Evolutionary conservation across 139 green algal genomes (phyloP), one percentile per base, ranked within the genome.

Genomic region (Desmodesmus armatus): DNA sequence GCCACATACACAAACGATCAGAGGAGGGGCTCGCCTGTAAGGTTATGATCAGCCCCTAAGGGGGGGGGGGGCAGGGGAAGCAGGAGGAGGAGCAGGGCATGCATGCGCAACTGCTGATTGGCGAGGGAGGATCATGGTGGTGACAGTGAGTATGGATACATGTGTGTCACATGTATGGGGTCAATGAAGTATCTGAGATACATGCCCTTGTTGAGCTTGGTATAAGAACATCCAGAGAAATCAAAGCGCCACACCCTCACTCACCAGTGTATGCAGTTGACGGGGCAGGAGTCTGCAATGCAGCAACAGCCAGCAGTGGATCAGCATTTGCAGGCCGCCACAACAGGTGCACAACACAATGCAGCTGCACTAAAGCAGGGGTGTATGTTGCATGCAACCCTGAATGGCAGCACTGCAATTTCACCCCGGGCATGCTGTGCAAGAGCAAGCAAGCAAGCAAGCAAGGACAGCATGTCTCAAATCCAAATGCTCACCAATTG

Each of bases 231-330:
- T 62, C 15, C 51, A 62, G 51, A 13, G 51, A 17, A 13, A 13
- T 13, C 51, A 27, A 17, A 13, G 17, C 15, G 51, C 15, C 51
- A 27, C 51, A 62, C 13, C 47, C 63, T 19, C 63, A 72, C 63
- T 41, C 9, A 75, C 67, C 93, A 96, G 88, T 95, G 90, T 72
- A 98, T 98, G 92, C 95, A 98, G 83, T 87, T 91, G 2, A 98
- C 95, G 3, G 95, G 95, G 89, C 95, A 98, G 2, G 91, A 92
- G 39, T 96, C 92, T 78, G 69, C 70, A 55, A 55, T 21, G 13
- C 9, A 55, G 47, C 7, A 55, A n/a, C n/a, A n/a, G n/a, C n/a
- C n/a, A n/a, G n/a, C n/a, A n/a, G n/a, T n/a, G n/a, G n/a, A n/a
- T n/a, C n/a, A n/a, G n/a, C n/a, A n/a, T n/a, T n/a, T n/a, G n/a